Base-by-base conservation (phyloP, 2,329 filamentous ascomycete species). In the Fusarium mundagurra region DNA sequence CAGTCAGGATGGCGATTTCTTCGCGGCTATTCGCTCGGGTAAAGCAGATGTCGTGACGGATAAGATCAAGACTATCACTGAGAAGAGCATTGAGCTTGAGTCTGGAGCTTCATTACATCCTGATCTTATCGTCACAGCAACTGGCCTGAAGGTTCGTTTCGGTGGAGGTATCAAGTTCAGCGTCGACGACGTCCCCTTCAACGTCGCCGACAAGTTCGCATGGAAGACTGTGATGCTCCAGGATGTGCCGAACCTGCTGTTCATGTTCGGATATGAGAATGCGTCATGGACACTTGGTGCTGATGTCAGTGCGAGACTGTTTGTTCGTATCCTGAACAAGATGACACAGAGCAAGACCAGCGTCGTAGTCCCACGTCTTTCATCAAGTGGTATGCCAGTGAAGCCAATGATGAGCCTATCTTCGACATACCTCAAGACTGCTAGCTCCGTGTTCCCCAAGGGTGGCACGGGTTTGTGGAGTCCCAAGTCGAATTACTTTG, bases 81-180 rank as follows among this genome's bases (percentile, higher is more conserved):
- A 81, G 4, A 75, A 80, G 4, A 82, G 83, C 31, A 84, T 91
- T 13, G 76, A 80, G 47, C 84, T 90, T 33, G 71, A 82, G 14
- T 83, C 83, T 5, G 84, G 86, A 6, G 77, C 82, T 76, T 82
- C 69, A 0, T 77, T 93, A 1, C 78, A 86, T 18, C 86, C 90
- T 0, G 91, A 93, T 74, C 85, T 90, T 64, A 91, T 93, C 72
- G 83, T 93, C 61, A 92, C 90, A 0, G 91, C 91, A 0, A 93
- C 91, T 0, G 91, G 91, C 0, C 84, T 92, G 5, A 86, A 86
- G 60, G 80, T 92, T 48, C 80, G 84, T 16, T 83, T 92, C 43
- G 88, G 86, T 2, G 90, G 90, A 31, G 84, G 85, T 27, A 86
- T 89, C 38, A 77, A 82, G 5, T 73, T 92, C 18, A 77, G 78